Evolutionary conservation across 2,329 filamentous ascomycete genomes (phyloP).

Genomic region (Neofusicoccum umdonicola): DNA sequence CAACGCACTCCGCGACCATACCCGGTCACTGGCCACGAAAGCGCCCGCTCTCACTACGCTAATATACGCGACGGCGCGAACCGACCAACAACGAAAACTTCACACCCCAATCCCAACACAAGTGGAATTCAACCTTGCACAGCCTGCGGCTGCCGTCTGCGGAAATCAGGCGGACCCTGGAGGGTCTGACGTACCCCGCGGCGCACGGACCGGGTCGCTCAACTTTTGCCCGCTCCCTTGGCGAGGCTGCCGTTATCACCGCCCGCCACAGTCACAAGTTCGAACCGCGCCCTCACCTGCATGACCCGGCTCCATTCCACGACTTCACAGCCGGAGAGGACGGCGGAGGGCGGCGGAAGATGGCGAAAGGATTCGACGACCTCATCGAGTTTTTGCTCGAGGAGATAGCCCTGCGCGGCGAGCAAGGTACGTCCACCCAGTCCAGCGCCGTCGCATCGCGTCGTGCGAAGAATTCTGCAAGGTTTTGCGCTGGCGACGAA

Average conservation of each 20-base stretch:
- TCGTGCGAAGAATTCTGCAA: conserved; percentile 13
- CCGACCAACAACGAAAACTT: too few relatives aligned
- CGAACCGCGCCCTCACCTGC: conserved; percentile 13
- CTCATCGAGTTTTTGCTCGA: conserved; percentile 58
- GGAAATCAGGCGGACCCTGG: not conserved
- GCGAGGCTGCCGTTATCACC: conserved; percentile 9
- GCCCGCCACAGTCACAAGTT: conserved; percentile 9
- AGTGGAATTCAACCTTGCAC: not conserved
- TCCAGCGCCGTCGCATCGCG: not conserved
- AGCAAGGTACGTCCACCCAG: conserved; percentile 50
- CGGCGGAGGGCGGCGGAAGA: conserved; percentile 12
- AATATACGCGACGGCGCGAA: too few relatives aligned
- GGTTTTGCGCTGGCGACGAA: conserved; percentile 9
- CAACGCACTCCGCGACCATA: too few relatives aligned
- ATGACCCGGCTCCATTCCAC: conserved; percentile 2
- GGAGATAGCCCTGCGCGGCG: conserved; percentile 59
- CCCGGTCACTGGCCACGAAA: too few relatives aligned
- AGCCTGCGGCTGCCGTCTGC: not conserved
- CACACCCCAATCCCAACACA: too few relatives aligned
- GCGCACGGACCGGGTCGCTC: not conserved
- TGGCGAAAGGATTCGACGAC: conserved; percentile 48
- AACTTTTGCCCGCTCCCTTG: conserved; percentile 1
- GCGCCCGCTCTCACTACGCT: too few relatives aligned
- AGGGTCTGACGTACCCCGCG: not conserved
- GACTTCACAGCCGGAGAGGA: not conserved